phyloP scores from a whole-genome alignment of 2,329 filamentous ascomycete genomes.

The Pseudogymnoascus sp. region DNA sequence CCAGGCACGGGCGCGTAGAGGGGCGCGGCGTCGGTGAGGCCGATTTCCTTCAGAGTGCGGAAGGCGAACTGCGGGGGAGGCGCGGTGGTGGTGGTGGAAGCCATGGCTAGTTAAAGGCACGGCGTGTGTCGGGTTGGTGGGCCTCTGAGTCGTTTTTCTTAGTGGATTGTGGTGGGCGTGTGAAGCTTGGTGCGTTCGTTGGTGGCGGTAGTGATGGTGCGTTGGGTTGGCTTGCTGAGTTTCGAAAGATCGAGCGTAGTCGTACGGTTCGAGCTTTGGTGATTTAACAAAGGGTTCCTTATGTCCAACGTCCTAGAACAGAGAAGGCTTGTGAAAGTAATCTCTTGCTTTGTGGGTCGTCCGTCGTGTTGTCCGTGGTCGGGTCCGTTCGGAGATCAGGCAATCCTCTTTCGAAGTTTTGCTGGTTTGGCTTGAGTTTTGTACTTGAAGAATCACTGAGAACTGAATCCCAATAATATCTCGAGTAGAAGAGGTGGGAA shows the following conservation, averaged over 20 bases:
- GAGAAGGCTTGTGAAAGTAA: neutral
- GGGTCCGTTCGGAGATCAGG: neutral
- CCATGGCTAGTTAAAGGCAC: conserved; percentile 94
- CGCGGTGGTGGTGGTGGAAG: conserved; percentile 34
- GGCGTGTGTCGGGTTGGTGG: conserved; percentile 14
- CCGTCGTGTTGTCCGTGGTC: neutral
- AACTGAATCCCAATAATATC: conserved; percentile 8
- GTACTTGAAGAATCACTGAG: conserved; percentile 3
- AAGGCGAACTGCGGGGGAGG: conserved; percentile 85
- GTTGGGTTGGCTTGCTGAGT: neutral
- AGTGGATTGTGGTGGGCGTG: conserved; percentile 2
- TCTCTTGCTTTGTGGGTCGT: neutral
- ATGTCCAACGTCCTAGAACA: neutral
- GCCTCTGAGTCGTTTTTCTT: conserved; percentile 3
- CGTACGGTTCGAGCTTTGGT: neutral
- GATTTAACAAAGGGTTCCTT: conserved; percentile 1
- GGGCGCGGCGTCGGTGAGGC: conserved; percentile 83
- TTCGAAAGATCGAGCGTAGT: neutral
- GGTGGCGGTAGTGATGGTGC: neutral
- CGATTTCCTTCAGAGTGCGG: conserved; percentile 94
- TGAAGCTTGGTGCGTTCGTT: neutral
- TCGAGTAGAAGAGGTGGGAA: neutral
- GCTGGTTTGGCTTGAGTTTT: neutral
- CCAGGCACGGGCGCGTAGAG: conserved; percentile 77
- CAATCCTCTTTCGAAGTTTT: conserved; percentile 5